Conservation (phyloP, 805 yeast genomes). For the Clavispora fructus region DNA sequence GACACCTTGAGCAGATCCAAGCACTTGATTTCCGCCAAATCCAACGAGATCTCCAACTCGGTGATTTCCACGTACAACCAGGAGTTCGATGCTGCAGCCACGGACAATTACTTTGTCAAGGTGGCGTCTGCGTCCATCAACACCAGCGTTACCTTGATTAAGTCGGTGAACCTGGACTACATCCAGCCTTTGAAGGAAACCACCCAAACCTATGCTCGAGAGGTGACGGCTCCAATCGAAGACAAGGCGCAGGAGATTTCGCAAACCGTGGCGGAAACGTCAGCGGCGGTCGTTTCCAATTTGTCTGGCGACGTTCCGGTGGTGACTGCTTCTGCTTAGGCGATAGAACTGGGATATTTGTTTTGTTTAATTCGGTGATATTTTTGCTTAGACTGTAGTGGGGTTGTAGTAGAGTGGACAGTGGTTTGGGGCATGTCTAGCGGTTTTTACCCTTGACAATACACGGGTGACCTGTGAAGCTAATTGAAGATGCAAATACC, state of each 20-base stretch:
- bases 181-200: constrained; percentile 36
- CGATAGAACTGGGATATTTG: not conserved
- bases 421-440: no score
- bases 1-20: constrained; percentile 19
- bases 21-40: constrained; percentile 22
- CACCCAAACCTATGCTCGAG: constrained; percentile 35
- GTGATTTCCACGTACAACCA: constrained; percentile 30
- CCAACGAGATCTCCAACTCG: constrained; percentile 23
- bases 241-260: constrained; percentile 24
- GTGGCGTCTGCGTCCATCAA: constrained; percentile 31
- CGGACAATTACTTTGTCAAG: constrained; percentile 24
- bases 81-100: constrained; percentile 25
- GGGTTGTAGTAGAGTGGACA: not conserved
- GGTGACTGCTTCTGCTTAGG: constrained; percentile 14
- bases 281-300: constrained; percentile 5
- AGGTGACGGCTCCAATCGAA: constrained; percentile 30
- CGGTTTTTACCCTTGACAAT: no score
- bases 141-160: constrained; percentile 29
- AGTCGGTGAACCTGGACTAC: constrained; percentile 29
- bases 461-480: no score
- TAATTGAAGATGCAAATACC: no score
- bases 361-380: not conserved
- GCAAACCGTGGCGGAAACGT: constrained; percentile 4
- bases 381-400: no score
- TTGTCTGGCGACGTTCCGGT: constrained; percentile 7